Percentiles rank a stretch among this genome's conserved stretches.
Evolutionary conservation across 1,284 basidiomycete species (phyloP).

Genomic region (Trametes polyzona): DNA sequence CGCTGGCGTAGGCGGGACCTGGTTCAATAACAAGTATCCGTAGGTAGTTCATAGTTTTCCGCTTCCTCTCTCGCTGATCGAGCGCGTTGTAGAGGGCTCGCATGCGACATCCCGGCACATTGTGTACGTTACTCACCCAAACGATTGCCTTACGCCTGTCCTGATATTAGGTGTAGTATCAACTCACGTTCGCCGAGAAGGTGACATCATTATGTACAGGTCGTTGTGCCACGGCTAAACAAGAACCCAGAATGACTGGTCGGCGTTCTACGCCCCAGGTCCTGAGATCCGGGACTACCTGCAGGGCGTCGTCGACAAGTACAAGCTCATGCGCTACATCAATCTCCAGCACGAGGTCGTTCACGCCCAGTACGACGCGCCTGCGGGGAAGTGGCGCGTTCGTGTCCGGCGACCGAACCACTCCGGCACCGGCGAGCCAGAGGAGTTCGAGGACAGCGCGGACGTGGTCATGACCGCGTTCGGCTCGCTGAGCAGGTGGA

Average conservation of each 20-base stretch:
- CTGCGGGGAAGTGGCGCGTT: constrained; percentile 56
- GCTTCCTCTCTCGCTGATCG: not conserved
- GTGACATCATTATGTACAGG: constrained; percentile 24
- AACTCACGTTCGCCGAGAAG: constrained; percentile 60
- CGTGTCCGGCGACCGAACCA: constrained; percentile 40
- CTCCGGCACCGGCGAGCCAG: constrained; percentile 34
- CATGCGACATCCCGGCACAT: constrained; percentile 62
- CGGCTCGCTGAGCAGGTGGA: constrained; percentile 56
- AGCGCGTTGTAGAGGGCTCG: constrained; percentile 43
- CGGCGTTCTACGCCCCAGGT: constrained; percentile 60
- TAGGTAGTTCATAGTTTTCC: constrained; percentile 14
- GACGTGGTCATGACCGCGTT: constrained; percentile 57
- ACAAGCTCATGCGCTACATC: constrained; percentile 56
- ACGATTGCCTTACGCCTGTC: too few relatives aligned
- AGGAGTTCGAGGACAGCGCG: constrained; percentile 53
- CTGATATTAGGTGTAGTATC: constrained; percentile 46
- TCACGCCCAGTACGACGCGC: constrained; percentile 54
- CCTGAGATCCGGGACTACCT: constrained; percentile 60
- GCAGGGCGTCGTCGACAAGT: constrained; percentile 58
- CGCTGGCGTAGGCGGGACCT: constrained; percentile 61
- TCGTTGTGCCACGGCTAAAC: not conserved
- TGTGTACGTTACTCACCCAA: constrained; percentile 44
- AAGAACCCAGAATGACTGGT: constrained; percentile 63
- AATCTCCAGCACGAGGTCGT: constrained; percentile 57
- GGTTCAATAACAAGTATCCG: constrained; percentile 49